Conservation (phyloP, 768 basidiomycete species). For the Boletus rubroflammeus region DNA sequence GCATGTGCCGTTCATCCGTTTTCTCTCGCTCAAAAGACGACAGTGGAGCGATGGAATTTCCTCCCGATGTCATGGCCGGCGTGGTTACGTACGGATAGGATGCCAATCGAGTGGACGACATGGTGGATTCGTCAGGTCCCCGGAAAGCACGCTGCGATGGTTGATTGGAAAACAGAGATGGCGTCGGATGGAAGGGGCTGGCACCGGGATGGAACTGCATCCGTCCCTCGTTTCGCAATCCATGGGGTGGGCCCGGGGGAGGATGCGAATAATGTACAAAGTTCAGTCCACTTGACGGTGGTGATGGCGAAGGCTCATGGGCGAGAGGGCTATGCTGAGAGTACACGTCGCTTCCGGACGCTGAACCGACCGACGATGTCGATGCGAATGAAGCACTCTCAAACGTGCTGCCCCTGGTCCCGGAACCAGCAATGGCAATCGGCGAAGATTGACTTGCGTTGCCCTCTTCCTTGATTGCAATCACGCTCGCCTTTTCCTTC, state of each 20-base stretch:
- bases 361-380: constrained; percentile 50
- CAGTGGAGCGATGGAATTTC: constrained; percentile 22
- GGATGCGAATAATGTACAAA: constrained; percentile 56
- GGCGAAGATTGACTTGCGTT: constrained; percentile 27
- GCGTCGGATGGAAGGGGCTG: constrained; percentile 36
- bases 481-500: constrained; percentile 46
- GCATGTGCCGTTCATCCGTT: constrained; percentile 48
- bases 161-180: constrained; percentile 38
- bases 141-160: constrained; percentile 34
- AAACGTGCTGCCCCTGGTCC: constrained; percentile 43
- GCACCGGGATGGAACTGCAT: constrained; percentile 21
- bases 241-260: constrained; percentile 34
- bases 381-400: constrained; percentile 48
- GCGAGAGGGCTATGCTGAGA: constrained; percentile 43
- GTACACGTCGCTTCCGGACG: constrained; percentile 55
- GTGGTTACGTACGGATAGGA: constrained; percentile 37
- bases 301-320: constrained; percentile 60
- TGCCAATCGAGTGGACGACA: constrained; percentile 37
- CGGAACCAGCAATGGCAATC: constrained; percentile 44
- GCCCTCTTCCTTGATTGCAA: constrained; percentile 26
- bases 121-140: constrained; percentile 35
- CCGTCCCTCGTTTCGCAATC: constrained; percentile 31
- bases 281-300: constrained; percentile 49
- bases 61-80: constrained; percentile 35
- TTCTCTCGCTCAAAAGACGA: constrained; percentile 56